Base-by-base conservation (phyloP, 768 basidiomycete genomes). In the Serendipita sp. region DNA sequence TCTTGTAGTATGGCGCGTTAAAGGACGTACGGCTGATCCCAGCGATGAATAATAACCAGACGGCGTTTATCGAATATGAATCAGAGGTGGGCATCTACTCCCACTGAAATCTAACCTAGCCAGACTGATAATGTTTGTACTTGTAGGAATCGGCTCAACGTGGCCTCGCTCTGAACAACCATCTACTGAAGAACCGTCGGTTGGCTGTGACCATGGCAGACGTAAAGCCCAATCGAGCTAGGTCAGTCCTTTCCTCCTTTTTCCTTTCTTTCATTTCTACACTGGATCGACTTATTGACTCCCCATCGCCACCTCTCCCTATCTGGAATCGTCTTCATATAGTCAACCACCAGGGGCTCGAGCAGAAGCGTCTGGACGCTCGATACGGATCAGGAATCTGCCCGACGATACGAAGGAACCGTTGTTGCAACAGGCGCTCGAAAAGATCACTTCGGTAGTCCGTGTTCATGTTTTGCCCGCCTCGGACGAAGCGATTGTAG, bases 61-160 rank as follows among this genome's bases (percentile, higher is more conserved):
- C 70, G 94, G 96, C 0, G 0, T 98, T 98, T 68, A 77, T 98
- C 33, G 93, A 97, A 69, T 98, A 89, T 69, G 85, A 88, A 64
- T 78, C 82, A 20, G 85, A 88, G 76, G 94, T 91, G 38, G 48
- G 16, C 24, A 42, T 7, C 0, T 3, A 22, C 43, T 43, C 65
- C 11, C 5, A 30, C 42, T 1, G 62, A 45, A 22, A 44, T 7
- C 0, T 3, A 22, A 42, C 42, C 65, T 11, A 3, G 31, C 38
- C 1, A 60, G 48, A 42, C 34, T 20, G 44, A 28, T n/a, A n/a
- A n/a, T n/a, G 7, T 66, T 3, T 42, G 33, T 17, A 2, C 26
- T 13, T 63, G 2, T 44, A 92, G 90, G 77, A 78, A 66, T 79
- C 85, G 65, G 91, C 90, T 0, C 75, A 76, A 62, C 78, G 78